phyloP scores from a whole-genome alignment of 495 filamentous ascomycete genomes.

The Jackrogersella multiformis region DNA sequence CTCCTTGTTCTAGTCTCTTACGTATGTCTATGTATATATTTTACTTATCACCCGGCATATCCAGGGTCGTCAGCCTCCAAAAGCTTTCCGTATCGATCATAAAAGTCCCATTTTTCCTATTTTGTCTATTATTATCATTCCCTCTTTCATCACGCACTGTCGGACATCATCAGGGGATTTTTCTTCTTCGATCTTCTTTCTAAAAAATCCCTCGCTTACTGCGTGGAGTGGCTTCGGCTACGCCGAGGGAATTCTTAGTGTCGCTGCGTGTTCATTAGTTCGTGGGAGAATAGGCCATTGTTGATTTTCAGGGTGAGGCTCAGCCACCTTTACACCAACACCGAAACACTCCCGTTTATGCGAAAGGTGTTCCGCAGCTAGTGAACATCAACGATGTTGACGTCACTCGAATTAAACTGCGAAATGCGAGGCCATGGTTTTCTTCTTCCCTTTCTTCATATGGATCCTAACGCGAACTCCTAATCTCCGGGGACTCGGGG shows the following conservation, averaged over 20 bases:
- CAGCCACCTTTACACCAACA: conserved; percentile 39
- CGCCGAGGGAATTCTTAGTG: conserved; percentile 37
- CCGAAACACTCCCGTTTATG: conserved; percentile 34
- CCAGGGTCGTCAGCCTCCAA: conserved; percentile 18
- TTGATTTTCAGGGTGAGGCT: conserved; percentile 36
- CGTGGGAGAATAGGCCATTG: conserved; percentile 19
- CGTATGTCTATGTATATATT: conserved; percentile 29
- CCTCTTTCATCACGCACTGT: conserved; percentile 3
- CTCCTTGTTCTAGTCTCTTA: conserved; percentile 22
- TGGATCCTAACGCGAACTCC: conserved; percentile 23
- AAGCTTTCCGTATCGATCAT: conserved; percentile 5
- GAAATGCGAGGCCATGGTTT: conserved; percentile 15
- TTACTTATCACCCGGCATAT: conserved; percentile 15
- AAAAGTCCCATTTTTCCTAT: conserved; percentile 6
- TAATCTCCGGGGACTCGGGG: conserved; percentile 8
- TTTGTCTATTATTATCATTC: conserved; percentile 11
- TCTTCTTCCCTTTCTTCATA: neutral
- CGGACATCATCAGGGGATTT: conserved; percentile 2
- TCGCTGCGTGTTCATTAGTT: conserved; percentile 27
- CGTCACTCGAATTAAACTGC: conserved; percentile 25
- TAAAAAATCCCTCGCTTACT: conserved; percentile 37
- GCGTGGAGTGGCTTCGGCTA: conserved; percentile 37
- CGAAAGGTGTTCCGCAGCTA: conserved; percentile 13
- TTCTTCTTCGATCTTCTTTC: conserved; percentile 16
- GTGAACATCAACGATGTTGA: conserved; percentile 24